A percentile compares a stretch with the other conserved stretches of the same genome.
phyloP scores from a whole-genome alignment of 2,329 filamentous ascomycete genomes.

The Venturia effusa region DNA sequence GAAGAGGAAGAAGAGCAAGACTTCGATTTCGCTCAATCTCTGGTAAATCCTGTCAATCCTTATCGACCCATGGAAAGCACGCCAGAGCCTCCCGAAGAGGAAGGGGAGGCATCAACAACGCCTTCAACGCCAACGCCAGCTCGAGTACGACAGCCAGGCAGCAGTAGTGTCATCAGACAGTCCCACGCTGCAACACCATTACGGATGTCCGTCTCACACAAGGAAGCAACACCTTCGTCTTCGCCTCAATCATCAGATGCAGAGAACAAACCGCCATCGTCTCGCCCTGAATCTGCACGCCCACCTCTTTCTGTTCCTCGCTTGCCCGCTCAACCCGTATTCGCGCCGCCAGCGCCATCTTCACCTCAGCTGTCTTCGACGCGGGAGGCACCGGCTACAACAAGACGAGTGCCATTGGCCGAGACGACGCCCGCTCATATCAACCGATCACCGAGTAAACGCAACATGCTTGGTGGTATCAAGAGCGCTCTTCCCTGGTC shows the following conservation, averaged over 20 bases:
- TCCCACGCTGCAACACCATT: neutral
- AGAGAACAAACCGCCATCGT: conserved; percentile 67
- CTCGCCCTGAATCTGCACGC: conserved; percentile 37
- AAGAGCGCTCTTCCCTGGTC: conserved; percentile 54
- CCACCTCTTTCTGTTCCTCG: conserved; percentile 13
- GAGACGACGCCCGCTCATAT: conserved; percentile 29
- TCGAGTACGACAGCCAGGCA: neutral
- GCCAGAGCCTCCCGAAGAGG: neutral
- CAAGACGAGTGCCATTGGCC: conserved; percentile 31
- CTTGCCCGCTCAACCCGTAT: neutral
- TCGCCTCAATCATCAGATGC: conserved; percentile 63
- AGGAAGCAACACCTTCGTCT: conserved; percentile 1
- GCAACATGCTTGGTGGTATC: conserved; percentile 37
- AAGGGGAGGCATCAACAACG: neutral
- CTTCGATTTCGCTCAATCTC: conserved; percentile 5
- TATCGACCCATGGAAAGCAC: conserved; percentile 5
- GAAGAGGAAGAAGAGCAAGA: conserved; percentile 35
- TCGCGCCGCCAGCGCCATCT: conserved; percentile 16
- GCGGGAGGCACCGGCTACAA: conserved; percentile 22
- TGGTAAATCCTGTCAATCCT: conserved; percentile 7
- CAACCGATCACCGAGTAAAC: conserved; percentile 31
- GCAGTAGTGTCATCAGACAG: neutral
- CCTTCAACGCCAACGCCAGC: conserved; percentile 9
- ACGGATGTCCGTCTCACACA: neutral
- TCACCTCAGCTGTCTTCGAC: no score